These are phyloP conservation scores for Puccinia triticina DNA, from an alignment of 1,284 basidiomycete species.

Conservation along the genomic window DNA sequence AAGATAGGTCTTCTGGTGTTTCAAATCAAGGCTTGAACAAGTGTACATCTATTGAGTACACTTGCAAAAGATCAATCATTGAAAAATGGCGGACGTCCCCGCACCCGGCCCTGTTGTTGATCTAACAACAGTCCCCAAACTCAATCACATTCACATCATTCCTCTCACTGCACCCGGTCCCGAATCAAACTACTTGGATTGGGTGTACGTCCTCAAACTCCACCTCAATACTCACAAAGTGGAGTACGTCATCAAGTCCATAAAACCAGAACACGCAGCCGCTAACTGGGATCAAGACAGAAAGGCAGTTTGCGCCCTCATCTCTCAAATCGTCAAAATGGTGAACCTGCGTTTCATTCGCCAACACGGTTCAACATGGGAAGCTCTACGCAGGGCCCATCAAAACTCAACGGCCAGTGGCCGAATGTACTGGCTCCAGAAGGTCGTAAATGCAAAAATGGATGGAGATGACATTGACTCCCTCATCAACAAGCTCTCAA, in stretches of 20 bases:
- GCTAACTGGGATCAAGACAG: not conserved
- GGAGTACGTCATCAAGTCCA: not conserved
- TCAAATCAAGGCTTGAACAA: too few relatives aligned
- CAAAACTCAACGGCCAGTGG: conserved; percentile 2
- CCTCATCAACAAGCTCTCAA: not conserved
- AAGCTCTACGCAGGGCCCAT: not conserved
- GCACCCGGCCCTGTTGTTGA: too few relatives aligned
- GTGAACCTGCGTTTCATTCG: not conserved
- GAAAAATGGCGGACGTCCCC: too few relatives aligned
- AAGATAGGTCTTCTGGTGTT: too few relatives aligned
- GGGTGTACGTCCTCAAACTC: not conserved
- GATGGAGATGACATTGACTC: not conserved
- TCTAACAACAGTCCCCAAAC: too few relatives aligned
- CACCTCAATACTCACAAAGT: not conserved
- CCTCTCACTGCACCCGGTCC: not conserved
- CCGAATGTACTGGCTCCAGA: conserved; percentile 13
- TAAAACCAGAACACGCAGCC: not conserved
- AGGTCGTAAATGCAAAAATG: not conserved
- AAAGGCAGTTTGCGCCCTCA: not conserved
- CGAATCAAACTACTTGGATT: not conserved
- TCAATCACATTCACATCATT: too few relatives aligned
- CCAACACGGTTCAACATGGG: not conserved
- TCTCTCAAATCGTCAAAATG: not conserved
- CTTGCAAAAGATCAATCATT: too few relatives aligned
- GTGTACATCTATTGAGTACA: too few relatives aligned